Evolutionary conservation across 1,284 basidiomycete genomes (phyloP).

Genomic region (Bjerkandera adusta): DNA sequence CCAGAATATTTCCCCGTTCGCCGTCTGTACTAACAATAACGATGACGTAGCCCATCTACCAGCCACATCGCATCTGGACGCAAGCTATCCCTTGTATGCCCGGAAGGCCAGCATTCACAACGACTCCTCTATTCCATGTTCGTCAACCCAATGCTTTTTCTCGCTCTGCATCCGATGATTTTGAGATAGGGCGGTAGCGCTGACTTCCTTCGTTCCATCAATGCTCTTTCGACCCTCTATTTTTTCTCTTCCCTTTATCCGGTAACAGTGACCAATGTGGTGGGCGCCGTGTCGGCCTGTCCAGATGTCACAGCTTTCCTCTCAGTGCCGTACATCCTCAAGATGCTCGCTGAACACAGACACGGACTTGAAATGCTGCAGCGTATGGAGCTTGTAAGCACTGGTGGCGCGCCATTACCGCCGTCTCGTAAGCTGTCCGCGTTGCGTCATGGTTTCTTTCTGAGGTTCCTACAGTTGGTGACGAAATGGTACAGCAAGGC

Average conservation of each 20-base stretch:
- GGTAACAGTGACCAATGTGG: constrained; percentile 9
- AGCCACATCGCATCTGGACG: constrained; percentile 15
- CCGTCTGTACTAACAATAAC: too few relatives aligned
- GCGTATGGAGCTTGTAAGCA: constrained; percentile 13
- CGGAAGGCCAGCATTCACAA: constrained; percentile 14
- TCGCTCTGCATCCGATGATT: neutral
- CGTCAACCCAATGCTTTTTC: constrained; percentile 1
- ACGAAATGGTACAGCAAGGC: constrained; percentile 12
- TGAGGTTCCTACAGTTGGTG: constrained; percentile 6
- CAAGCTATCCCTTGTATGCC: constrained; percentile 14
- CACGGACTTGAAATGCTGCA: constrained; percentile 12
- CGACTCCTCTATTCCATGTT: constrained; percentile 14
- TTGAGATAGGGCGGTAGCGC: constrained; percentile 12
- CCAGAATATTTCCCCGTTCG: neutral
- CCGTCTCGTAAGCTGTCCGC: constrained; percentile 2
- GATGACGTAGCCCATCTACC: constrained; percentile 12
- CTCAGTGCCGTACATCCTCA: constrained; percentile 15
- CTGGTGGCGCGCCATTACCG: constrained; percentile 14
- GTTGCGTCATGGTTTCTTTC: neutral
- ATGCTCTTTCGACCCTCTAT: constrained; percentile 11
- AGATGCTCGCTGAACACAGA: constrained; percentile 11
- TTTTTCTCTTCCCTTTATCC: constrained; percentile 12
- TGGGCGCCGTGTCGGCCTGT: constrained; percentile 8
- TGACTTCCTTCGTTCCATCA: constrained; percentile 13
- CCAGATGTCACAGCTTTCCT: constrained; percentile 8